Evolutionary conservation across 1,139 yeast genomes (phyloP).

Genomic region (Hansenula lynferdii): DNA sequence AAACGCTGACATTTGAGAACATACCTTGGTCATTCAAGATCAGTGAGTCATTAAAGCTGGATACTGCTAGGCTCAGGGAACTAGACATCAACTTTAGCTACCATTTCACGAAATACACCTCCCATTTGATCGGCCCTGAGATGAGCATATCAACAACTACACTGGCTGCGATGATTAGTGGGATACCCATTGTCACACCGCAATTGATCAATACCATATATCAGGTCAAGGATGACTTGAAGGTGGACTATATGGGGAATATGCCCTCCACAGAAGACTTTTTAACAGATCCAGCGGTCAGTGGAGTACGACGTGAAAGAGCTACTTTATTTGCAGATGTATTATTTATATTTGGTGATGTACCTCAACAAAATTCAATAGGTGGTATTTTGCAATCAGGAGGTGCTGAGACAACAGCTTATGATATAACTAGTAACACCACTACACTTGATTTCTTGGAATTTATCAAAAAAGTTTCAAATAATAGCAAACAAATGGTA

Average conservation of each 20-base stretch:
- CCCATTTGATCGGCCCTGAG: not conserved
- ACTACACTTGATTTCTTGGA: not conserved
- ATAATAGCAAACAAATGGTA: not conserved
- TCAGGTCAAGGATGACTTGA: not conserved
- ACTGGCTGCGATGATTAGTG: not conserved
- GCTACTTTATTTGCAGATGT: not conserved
- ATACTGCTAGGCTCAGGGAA: not conserved
- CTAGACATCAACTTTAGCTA: not conserved
- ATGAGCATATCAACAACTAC: not conserved
- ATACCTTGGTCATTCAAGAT: not conserved
- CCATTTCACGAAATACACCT: not conserved
- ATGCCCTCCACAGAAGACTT: not conserved
- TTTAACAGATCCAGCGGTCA: not conserved
- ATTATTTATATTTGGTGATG: not conserved
- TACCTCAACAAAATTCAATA: not conserved
- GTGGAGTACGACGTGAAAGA: conserved; percentile 1
- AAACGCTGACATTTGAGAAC: not conserved
- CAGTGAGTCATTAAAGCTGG: not conserved
- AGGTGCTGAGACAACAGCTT: not conserved
- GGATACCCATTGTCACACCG: not conserved
- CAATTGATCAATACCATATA: not conserved
- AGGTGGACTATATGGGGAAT: not conserved
- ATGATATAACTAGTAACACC: not conserved
- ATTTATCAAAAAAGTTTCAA: not conserved
- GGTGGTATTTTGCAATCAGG: not conserved